These are phyloP conservation scores for Backusella mclennaniae DNA, from an alignment of 192 early-diverging fungal species.

Conservation along the genomic window DNA sequence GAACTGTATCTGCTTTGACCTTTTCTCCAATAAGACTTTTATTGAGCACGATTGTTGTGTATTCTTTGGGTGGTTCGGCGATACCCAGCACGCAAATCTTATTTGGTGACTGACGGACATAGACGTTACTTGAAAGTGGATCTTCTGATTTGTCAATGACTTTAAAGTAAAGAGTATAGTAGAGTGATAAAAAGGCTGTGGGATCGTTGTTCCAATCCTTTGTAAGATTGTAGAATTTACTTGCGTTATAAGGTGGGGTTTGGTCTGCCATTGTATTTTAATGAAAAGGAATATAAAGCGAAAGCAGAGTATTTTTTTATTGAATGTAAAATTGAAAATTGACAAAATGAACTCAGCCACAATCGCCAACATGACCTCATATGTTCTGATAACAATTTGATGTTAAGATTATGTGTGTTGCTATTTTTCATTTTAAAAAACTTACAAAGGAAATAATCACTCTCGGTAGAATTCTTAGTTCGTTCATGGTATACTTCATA, in stretches of 20 bases:
- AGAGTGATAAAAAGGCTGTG: slow-evolving; percentile 4
- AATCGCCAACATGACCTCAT: background rate
- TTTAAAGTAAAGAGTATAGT: slow-evolving; percentile 16
- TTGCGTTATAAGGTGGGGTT: background rate
- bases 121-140: slow-evolving; percentile 1
- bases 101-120: slow-evolving; percentile 22
- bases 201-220: slow-evolving; percentile 7
- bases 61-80: background rate
- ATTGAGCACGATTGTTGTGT: background rate
- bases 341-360: background rate
- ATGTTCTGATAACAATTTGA: background rate
- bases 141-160: background rate
- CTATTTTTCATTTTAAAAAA: too few relatives aligned
- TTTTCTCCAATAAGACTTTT: background rate
- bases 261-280: background rate
- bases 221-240: background rate
- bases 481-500: background rate
- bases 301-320: background rate
- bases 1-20: background rate
- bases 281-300: background rate
- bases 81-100: slow-evolving; percentile 21
- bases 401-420: too few relatives aligned
- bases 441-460: background rate
- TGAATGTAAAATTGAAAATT: background rate
- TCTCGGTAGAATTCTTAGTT: too few relatives aligned